Evolutionary conservation across 2,329 filamentous ascomycete genomes (phyloP), one percentile per base, ranked within the genome.

Genomic region (Hymenoscyphus fraxineus): DNA sequence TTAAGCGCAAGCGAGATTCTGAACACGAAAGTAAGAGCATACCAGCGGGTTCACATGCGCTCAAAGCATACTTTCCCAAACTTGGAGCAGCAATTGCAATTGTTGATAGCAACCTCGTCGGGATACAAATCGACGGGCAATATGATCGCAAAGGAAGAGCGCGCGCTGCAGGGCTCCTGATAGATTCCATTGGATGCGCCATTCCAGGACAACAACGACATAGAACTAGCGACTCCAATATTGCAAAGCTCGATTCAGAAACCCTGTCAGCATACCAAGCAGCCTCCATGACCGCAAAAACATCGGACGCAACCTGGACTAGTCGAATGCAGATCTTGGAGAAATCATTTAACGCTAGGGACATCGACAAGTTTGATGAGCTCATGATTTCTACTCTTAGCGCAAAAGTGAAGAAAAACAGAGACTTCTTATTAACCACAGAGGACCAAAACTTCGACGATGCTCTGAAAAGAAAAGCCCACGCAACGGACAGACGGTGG

Each of bases 131-230:
- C n/a, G 85, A 89, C 71, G 82, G 83, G 1, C 86, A 85, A 1
- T 82, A 82, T 70, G 78, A 77, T 57, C 80, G 83, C n/a, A 80
- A 80, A 65, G 83, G 80, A 67, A 83, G 85, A 75, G 80, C 83
- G 44, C 83, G 83, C 47, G 78, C 80, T 0, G 82, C 85, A 60
- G 88, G 88, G 9, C 79, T 91, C 7, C 78, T 93, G 32, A 88
- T 91, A 40, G 89, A 93, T 73, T 89, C 90, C 0, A 85, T 93
- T 62, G 88, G 89, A 1, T 88, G 88, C 65, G 89, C 88, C 2
- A 78, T 84, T 5, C 71, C 62, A n/a, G 64, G 80, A 1, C 76
- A 68, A 69, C 78, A 47, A 68, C 75, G 71, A 31, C 59, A 69
- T 22, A 61, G 62, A 12, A 60, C 59, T 27, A 66, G 56, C n/a